Base-by-base conservation (phyloP, 805 yeast genomes). In the Starmera dryadoides region DNA sequence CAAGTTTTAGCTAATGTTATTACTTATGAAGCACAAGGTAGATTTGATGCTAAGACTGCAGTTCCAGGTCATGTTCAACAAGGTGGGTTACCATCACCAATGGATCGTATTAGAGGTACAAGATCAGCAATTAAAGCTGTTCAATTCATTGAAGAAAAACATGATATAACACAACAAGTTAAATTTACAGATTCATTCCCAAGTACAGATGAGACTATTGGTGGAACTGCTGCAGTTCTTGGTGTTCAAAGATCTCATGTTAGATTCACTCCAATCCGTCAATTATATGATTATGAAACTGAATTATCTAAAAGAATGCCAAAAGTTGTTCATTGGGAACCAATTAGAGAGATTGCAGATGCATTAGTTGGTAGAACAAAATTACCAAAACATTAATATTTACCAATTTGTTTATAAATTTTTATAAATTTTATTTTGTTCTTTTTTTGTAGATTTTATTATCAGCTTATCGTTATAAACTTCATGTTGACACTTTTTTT, bases 21-120 rank as follows among this genome's bases (percentile, higher is more conserved):
- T 39, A 71, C 73, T 42, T 81, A 77, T 47, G 79, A 78, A 44
- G 74, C 80, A 22, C 63, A 71, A 17, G 81, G 82, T 26, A 69
- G 76, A 50, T 85, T 81, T 48, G 91, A 84, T 50, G 78, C 86
- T 18, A 79, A 81, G 58, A 77, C 89, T 6, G 93, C 93, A 11
- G 70, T 81, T 40, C 94, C 94, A 19, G 93, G 94, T 18, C 94
- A 84, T 56, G 89, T 84, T 25, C 93, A 85, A 63, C 94, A 85
- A 58, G 94, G 94, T 55, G 80, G 79, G 37, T 63, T 77, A 23
- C 93, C 94, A 41, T 74, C 86, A 1, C 74, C 89, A 25, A 80
- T 81, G 58, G 94, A 85, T 59, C 69, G 94, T 64, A 78, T 83
- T 2, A 69, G 79, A 52, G 89, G 86, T 6, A 76, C 83, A 3